These are phyloP conservation scores for Chytriomyces confervae DNA, from an alignment of 192 early-diverging fungal species.

Conservation along the genomic window DNA sequence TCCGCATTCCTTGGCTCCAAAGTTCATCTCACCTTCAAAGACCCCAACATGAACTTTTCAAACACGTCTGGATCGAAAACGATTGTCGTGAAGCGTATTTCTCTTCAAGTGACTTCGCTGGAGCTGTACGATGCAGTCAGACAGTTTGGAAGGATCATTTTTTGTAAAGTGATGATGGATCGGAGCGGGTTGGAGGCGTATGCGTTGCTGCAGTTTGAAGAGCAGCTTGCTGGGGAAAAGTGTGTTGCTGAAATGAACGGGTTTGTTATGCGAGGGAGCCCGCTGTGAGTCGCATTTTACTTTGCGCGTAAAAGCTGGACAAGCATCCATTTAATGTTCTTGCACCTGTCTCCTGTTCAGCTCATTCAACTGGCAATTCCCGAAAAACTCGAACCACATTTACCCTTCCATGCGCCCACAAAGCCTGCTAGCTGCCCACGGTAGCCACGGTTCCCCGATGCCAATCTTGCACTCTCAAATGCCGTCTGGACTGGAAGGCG, in stretches of 20 bases:
- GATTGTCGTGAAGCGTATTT: conserved; percentile 56
- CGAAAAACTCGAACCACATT: conserved; percentile 53
- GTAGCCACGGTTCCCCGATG: not conserved
- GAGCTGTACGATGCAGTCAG: conserved; percentile 52
- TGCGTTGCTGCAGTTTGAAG: conserved; percentile 59
- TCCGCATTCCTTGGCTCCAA: conserved; percentile 57
- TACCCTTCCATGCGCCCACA: conserved; percentile 47
- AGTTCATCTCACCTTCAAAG: conserved; percentile 55
- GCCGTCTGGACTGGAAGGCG: conserved; percentile 33
- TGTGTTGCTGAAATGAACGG: conserved; percentile 56
- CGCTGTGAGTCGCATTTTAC: conserved; percentile 38
- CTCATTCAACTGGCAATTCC: conserved; percentile 54
- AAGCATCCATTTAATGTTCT: conserved; percentile 1
- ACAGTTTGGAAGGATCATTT: conserved; percentile 54
- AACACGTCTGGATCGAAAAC: conserved; percentile 58
- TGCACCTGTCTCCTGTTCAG: conserved; percentile 12
- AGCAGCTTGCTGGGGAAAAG: conserved; percentile 53
- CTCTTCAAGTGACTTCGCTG: conserved; percentile 51
- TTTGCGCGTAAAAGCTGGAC: not conserved
- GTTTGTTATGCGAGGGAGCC: conserved; percentile 36
- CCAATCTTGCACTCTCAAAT: not conserved
- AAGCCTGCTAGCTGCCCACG: not conserved
- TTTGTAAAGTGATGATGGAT: conserved; percentile 60
- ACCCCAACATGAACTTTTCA: conserved; percentile 59
- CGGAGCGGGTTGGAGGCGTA: conserved; percentile 52